Percentiles rank a stretch among this genome's conserved stretches.
Conservation (phyloP, 306 rosid genomes). For the Macrotyloma uniflorum region DNA sequence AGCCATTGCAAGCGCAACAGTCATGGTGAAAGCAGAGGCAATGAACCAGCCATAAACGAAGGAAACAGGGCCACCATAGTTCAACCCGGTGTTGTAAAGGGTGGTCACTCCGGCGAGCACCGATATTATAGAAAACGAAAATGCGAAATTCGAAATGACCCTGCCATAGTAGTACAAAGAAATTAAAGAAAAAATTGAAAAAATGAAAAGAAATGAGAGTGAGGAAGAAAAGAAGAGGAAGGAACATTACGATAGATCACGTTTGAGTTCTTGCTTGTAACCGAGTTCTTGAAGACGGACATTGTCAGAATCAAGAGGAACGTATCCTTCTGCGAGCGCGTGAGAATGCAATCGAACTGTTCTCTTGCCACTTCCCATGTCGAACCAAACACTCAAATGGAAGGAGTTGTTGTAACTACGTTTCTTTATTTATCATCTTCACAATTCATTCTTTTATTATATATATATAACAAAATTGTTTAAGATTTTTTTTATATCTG, state of each 20-base stretch:
- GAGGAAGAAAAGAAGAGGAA: no score
- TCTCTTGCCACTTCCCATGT: no score
- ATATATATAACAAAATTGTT: no score
- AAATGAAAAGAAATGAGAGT: not conserved
- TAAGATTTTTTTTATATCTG: no score
- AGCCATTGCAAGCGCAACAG: slow-evolving; percentile 91
- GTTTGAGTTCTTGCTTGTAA: slow-evolving; percentile 96
- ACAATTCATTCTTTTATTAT: no score
- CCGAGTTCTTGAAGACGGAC: slow-evolving; percentile 88
- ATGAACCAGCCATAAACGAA: slow-evolving; percentile 79
- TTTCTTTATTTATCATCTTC: no score
- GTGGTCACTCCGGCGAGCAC: slow-evolving; percentile 88
- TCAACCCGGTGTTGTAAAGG: slow-evolving; percentile 78
- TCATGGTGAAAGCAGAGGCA: slow-evolving; percentile 73
- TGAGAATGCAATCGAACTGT: slow-evolving; percentile 37
- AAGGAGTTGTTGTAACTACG: no score
- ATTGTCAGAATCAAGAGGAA: slow-evolving; percentile 73
- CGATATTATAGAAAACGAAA: slow-evolving; percentile 83
- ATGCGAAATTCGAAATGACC: slow-evolving; percentile 79
- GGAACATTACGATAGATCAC: slow-evolving; percentile 73
- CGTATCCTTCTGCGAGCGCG: slow-evolving; percentile 30
- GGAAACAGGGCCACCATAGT: slow-evolving; percentile 84
- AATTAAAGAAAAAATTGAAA: no score
- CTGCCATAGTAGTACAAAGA: slow-evolving; percentile 37
- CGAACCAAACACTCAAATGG: no score